Percentiles rank a stretch among this genome's conserved stretches.
These are phyloP conservation scores for Tuber brumale DNA, from an alignment of 495 filamentous ascomycete genomes.

Conservation along the genomic window DNA sequence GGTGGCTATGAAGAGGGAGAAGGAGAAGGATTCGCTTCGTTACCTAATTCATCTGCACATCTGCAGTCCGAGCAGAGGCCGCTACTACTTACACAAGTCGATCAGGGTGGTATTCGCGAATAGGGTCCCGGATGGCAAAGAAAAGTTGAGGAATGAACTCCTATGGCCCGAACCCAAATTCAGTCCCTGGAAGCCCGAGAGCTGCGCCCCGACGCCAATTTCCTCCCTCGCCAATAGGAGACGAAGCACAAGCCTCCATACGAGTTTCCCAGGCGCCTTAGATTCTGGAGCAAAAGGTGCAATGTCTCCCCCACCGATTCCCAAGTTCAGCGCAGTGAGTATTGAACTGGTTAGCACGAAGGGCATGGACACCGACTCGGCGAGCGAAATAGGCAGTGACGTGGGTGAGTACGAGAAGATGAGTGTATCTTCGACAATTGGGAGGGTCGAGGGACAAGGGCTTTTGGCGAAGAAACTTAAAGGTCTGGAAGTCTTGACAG, in stretches of 20 bases:
- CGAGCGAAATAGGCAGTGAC: constrained; percentile 17
- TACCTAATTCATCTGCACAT: constrained; percentile 95
- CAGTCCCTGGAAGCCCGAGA: constrained; percentile 69
- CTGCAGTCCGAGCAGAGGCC: constrained; percentile 73
- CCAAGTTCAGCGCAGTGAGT: constrained; percentile 11
- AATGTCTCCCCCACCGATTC: constrained; percentile 14
- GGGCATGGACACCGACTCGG: constrained; percentile 13
- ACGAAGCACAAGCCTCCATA: constrained; percentile 35
- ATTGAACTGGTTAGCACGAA: constrained; percentile 5
- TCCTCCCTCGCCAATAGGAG: constrained; percentile 29
- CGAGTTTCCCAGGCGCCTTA: constrained; percentile 14
- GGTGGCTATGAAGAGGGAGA: constrained; percentile 31
- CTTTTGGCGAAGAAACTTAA: constrained; percentile 37
- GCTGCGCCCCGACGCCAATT: constrained; percentile 42
- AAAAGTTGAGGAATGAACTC: constrained; percentile 84
- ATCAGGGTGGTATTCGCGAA: constrained; percentile 97
- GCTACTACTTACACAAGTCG: constrained; percentile 84
- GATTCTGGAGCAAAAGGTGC: constrained; percentile 13
- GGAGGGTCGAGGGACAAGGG: constrained; percentile 28
- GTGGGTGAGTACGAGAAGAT: constrained; percentile 39
- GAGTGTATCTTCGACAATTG: constrained; percentile 27
- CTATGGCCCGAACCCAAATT: constrained; percentile 83
- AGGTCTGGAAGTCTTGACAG: constrained; percentile 28
- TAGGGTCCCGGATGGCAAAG: constrained; percentile 92
- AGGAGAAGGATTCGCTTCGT: constrained; percentile 72